These are phyloP conservation scores for Spergularia marina DNA, from an alignment of 148 eudicot genomes.

Conservation along the genomic window DNA sequence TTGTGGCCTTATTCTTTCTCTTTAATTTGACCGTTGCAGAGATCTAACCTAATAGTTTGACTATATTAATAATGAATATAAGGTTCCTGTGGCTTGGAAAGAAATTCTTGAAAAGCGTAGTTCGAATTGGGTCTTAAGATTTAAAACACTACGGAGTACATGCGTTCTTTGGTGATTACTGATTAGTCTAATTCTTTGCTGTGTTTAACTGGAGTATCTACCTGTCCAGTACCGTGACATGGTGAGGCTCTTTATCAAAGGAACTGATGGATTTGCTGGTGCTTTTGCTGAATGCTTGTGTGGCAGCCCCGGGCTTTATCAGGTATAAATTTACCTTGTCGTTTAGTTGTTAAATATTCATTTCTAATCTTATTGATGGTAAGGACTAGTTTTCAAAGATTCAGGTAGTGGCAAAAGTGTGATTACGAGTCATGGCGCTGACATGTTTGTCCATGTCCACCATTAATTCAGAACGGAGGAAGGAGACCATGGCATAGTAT, in stretches of 20 bases:
- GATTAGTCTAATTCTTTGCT: conserved; percentile 2
- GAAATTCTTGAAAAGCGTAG: no score
- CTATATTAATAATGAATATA: neutral
- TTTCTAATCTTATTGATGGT: neutral
- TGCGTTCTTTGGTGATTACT: neutral
- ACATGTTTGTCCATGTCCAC: neutral
- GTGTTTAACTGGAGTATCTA: conserved; percentile 4
- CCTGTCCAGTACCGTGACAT: conserved; percentile 82
- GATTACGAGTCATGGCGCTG: neutral
- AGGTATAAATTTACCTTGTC: conserved; percentile 43
- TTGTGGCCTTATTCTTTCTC: neutral
- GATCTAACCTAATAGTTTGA: neutral
- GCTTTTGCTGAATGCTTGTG: conserved; percentile 99
- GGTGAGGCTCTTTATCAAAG: conserved; percentile 89
- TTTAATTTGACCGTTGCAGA: neutral
- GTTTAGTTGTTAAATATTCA: neutral
- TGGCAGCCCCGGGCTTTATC: conserved; percentile 91
- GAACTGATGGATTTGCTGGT: conserved; percentile 95
- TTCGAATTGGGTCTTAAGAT: no score
- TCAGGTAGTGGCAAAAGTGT: neutral
- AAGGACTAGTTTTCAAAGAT: neutral
- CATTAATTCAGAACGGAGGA: conserved; percentile 64
- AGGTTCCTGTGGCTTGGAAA: neutral
- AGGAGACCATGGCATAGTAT: conserved; percentile 98
- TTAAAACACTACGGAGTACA: no score